These are phyloP conservation scores for Nemania sp. DNA, from an alignment of 2,329 filamentous ascomycete species.

Conservation along the genomic window DNA sequence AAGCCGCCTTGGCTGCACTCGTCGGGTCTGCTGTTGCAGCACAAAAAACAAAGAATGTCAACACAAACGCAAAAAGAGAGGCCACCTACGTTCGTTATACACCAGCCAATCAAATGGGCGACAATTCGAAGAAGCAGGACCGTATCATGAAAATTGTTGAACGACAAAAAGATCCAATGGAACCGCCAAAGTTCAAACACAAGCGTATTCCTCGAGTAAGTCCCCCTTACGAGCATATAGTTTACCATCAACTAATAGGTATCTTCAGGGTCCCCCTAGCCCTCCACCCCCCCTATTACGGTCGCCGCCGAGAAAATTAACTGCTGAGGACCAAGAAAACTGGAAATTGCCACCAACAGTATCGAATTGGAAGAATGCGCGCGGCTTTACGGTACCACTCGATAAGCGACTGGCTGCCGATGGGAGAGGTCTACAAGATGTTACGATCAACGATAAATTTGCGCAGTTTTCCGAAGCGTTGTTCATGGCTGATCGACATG, in stretches of 20 bases:
- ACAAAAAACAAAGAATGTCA: slow-evolving; percentile 96
- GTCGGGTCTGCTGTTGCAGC: slow-evolving; percentile 88
- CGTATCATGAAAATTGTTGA: slow-evolving; percentile 99
- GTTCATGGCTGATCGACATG: slow-evolving; percentile 93
- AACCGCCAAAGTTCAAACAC: slow-evolving; percentile 98
- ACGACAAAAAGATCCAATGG: slow-evolving; percentile 88
- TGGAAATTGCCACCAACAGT: slow-evolving; percentile 86
- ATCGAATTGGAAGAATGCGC: slow-evolving; percentile 99
- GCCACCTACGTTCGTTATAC: slow-evolving; percentile 96
- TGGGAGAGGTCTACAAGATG: slow-evolving; percentile 89
- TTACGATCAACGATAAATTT: slow-evolving; percentile 98
- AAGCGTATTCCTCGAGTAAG: slow-evolving; percentile 84
- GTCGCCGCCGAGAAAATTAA: slow-evolving; percentile 92
- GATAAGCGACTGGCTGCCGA: slow-evolving; percentile 97
- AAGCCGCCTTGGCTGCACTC: slow-evolving; percentile 83
- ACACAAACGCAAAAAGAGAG: slow-evolving; percentile 81
- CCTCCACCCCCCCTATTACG: slow-evolving; percentile 96
- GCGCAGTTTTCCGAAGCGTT: slow-evolving; percentile 94
- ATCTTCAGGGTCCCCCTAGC: slow-evolving; percentile 77
- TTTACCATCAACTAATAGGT: neutral
- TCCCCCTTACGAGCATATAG: neutral
- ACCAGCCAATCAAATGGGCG: slow-evolving; percentile 96
- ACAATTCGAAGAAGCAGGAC: slow-evolving; percentile 85
- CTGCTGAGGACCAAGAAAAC: slow-evolving; percentile 95
- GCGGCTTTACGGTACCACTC: slow-evolving; percentile 94